Evolutionary conservation across 2,329 filamentous ascomycete genomes (phyloP).

Genomic region (Hypoxylon sp.): DNA sequence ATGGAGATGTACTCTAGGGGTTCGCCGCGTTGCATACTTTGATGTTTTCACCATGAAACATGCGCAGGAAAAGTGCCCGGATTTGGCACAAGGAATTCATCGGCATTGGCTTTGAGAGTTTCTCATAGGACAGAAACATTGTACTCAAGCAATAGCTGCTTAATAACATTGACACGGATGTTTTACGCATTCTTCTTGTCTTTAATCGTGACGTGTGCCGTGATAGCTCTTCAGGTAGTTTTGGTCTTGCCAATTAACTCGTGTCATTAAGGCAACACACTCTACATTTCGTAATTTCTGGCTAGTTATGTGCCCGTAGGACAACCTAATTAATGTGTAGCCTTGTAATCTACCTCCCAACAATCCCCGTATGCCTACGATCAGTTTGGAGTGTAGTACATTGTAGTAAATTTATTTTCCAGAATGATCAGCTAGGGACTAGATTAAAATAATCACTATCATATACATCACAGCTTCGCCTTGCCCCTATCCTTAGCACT

Average conservation of each 20-base stretch:
- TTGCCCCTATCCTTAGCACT: slow-evolving; percentile 63
- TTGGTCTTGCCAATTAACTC: not conserved
- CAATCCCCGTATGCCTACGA: not conserved
- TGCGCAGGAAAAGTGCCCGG: slow-evolving; percentile 15
- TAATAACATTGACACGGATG: slow-evolving; percentile 39
- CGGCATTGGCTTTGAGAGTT: slow-evolving; percentile 42
- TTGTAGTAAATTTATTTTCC: not conserved
- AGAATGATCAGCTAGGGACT: too few species aligned
- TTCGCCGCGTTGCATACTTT: slow-evolving; percentile 41
- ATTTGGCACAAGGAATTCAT: slow-evolving; percentile 29
- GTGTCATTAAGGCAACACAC: not conserved
- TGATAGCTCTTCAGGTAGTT: not conserved
- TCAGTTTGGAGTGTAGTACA: too few species aligned
- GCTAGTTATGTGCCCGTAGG: not conserved
- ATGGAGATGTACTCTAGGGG: slow-evolving; percentile 39
- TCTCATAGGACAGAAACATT: slow-evolving; percentile 48
- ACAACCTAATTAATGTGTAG: not conserved
- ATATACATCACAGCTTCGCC: slow-evolving; percentile 57
- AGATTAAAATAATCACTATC: not conserved
- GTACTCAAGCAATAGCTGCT: slow-evolving; percentile 43
- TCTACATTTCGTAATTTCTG: not conserved
- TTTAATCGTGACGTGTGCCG: not conserved
- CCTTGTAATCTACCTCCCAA: not conserved
- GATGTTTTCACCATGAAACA: slow-evolving; percentile 23
- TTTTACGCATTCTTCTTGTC: slow-evolving; percentile 1